phyloP scores from a whole-genome alignment of 2,329 filamentous ascomycete species.

The Fusarium sp. region DNA sequence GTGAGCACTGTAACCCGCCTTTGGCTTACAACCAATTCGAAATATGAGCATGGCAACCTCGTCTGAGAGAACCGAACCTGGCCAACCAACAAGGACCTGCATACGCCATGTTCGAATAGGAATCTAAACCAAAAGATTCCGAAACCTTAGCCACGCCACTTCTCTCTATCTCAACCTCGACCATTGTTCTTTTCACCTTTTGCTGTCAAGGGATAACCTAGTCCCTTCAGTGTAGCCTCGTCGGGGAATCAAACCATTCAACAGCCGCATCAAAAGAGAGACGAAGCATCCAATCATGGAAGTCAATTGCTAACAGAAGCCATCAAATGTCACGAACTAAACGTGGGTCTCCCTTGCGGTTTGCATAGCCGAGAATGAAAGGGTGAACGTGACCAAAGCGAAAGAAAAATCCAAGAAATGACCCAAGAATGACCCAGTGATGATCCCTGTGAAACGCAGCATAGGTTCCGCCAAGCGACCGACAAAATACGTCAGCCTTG shows the following conservation, averaged over 20 bases:
- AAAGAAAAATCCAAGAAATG: conserved; percentile 15
- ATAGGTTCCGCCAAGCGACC: conserved; percentile 16
- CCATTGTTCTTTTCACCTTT: not conserved
- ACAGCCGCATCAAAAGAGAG: not conserved
- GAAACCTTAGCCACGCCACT: conserved; percentile 31
- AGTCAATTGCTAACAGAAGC: conserved; percentile 32
- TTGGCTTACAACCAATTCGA: not conserved
- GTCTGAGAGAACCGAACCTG: not conserved
- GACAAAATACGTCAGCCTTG: conserved; percentile 32
- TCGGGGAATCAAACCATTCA: not conserved
- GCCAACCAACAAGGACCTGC: not conserved
- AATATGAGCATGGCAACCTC: not conserved
- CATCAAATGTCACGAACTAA: not conserved
- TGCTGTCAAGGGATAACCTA: conserved; percentile 15
- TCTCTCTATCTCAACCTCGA: not conserved
- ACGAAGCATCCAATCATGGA: conserved; percentile 32
- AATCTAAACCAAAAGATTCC: conserved; percentile 4
- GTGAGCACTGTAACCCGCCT: not conserved
- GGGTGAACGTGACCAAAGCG: conserved; percentile 18
- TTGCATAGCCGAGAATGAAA: conserved; percentile 18
- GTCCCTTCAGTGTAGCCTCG: not conserved
- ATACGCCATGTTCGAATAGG: not conserved
- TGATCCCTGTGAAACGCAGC: conserved; percentile 2
- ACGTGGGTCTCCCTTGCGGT: conserved; percentile 13
- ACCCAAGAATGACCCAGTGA: conserved; percentile 27